Evolutionary conservation across 2,329 filamentous ascomycete genomes (phyloP).

Genomic region (Venturia carpophila): DNA sequence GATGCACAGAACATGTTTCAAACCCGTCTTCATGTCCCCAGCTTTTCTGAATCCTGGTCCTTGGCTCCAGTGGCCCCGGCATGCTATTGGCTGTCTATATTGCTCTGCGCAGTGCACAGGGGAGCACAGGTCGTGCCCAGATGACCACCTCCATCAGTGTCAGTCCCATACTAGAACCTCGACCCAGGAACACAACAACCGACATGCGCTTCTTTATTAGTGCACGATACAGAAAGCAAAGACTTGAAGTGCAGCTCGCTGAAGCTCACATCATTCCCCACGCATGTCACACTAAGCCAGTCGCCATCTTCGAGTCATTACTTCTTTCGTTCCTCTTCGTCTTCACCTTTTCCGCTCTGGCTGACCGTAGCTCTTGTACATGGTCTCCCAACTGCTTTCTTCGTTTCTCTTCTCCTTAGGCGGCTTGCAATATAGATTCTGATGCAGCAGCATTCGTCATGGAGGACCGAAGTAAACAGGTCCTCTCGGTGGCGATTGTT

Average conservation of each 20-base stretch:
- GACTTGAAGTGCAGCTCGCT: background rate
- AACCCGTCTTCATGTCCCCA: background rate
- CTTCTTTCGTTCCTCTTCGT: background rate
- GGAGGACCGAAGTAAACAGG: conserved; percentile 14
- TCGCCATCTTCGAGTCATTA: background rate
- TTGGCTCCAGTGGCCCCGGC: background rate
- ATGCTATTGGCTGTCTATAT: background rate
- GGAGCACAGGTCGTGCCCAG: background rate
- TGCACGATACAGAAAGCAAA: too few species aligned
- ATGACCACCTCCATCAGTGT: background rate
- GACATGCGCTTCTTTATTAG: background rate
- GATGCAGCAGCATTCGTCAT: conserved; percentile 14
- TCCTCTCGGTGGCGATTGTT: background rate
- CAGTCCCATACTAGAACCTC: conserved; percentile 1
- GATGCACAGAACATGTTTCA: conserved; percentile 11
- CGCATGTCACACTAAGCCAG: background rate
- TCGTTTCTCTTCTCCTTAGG: background rate
- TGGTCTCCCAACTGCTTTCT: too few species aligned
- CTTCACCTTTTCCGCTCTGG: background rate
- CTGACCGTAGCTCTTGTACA: background rate
- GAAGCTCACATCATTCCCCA: background rate
- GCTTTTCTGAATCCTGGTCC: background rate
- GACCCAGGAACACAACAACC: background rate
- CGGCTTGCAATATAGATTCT: background rate
- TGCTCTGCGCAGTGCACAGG: background rate